Evolutionary conservation across 2,329 filamentous ascomycete species (phyloP), one percentile per base, ranked within the genome.

Genomic region (Nigrospora osmanthi): DNA sequence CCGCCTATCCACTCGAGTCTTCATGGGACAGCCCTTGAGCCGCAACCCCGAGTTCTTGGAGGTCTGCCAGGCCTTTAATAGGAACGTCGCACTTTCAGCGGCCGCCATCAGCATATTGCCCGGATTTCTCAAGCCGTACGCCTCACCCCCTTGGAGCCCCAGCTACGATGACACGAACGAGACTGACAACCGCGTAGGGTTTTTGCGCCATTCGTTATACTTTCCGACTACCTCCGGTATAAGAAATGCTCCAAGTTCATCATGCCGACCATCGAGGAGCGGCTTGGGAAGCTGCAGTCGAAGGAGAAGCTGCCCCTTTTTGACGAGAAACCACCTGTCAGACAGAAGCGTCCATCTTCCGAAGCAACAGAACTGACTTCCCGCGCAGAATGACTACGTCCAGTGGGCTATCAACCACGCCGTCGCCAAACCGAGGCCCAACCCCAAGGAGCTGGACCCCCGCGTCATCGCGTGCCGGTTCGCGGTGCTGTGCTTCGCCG

Each of bases 401-500:
- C 61, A 67, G 50, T 69, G 65, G 65, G 60, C 58, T 1, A 60
- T 69, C 16, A 50, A 58, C 40, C 61, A 68, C 46, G 64, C 63
- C 12, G 47, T 59, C 12, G 47, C 52, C 11, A 59, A 62, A 44
- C 48, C 50, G 6, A 16, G 41, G 11, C 34, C 50, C 37, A 54
- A 63, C 46, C 53, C 54, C 9, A 39, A 43, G n/a, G 55, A 63
- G 38, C 52, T 61, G 15, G 54, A 57, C 4, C 49, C 59, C 3
- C 52, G 56, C 16, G 56, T 67, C 31, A 63, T 65, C 46, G 50
- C 61, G 10, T 53, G 54, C 39, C 59, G 61, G 2, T 58, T 66
- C 30, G 49, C 57, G 1, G 57, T 62, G 11, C 57, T 64, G 15
- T 51, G 56, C 45, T 67, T 67, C 49, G 63, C 63, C 1, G 61